Percentiles rank a stretch among this genome's conserved stretches.
Evolutionary conservation across 2,329 filamentous ascomycete genomes (phyloP).

Genomic region (Clonostachys solani): DNA sequence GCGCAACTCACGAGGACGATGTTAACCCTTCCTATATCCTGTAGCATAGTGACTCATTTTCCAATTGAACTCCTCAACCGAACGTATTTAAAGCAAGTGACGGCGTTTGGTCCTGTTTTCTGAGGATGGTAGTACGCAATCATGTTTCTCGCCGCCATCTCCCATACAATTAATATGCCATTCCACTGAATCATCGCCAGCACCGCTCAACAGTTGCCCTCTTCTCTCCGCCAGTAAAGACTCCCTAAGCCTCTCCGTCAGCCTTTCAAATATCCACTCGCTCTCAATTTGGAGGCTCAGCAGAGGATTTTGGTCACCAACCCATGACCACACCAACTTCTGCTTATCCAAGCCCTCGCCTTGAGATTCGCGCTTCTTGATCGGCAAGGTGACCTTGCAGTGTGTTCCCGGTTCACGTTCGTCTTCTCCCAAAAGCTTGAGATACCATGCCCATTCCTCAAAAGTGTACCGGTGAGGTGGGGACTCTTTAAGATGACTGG

Average conservation of each 20-base stretch:
- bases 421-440: conserved; percentile 69
- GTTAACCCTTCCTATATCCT: too few species aligned
- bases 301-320: conserved; percentile 63
- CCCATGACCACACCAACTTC: conserved; percentile 62
- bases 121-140: too few species aligned
- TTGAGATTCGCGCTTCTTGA: conserved; percentile 4
- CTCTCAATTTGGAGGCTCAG: conserved; percentile 66
- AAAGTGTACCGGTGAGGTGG: conserved; percentile 67
- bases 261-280: conserved; percentile 67
- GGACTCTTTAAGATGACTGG: conserved; percentile 53
- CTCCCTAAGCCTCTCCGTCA: conserved; percentile 48
- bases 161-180: too few species aligned
- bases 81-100: too few species aligned
- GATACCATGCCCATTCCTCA: conserved; percentile 83
- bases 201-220: background rate
- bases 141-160: too few species aligned
- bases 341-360: conserved; percentile 1
- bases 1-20: too few species aligned
- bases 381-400: conserved; percentile 15
- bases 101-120: too few species aligned
- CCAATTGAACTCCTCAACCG: too few species aligned
- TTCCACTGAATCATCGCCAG: too few species aligned
- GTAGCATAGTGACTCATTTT: too few species aligned
- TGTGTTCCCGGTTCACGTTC: conserved; percentile 48
- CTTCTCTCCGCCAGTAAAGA: conserved; percentile 14